A percentile compares a stretch with the other conserved stretches of the same genome.
phyloP scores from a whole-genome alignment of 2,329 filamentous ascomycete species.

The Truncatella angustata region DNA sequence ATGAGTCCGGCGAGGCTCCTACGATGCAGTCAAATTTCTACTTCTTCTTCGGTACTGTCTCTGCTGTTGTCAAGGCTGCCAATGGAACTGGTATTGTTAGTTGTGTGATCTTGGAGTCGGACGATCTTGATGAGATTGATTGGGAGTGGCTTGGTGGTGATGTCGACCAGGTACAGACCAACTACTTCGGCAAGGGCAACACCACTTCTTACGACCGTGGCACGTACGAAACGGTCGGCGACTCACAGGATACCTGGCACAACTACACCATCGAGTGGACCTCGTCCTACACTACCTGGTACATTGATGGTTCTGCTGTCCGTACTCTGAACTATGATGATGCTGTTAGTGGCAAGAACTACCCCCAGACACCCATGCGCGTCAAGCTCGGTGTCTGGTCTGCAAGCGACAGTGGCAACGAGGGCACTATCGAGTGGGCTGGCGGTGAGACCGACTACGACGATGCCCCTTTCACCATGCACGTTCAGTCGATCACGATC shows the following conservation, averaged over 20 bases:
- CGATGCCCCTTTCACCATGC: constrained; percentile 58
- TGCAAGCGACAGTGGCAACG: constrained; percentile 35
- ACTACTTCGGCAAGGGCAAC: constrained; percentile 64
- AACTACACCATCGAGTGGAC: constrained; percentile 60
- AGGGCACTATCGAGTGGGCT: constrained; percentile 50
- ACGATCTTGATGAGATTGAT: constrained; percentile 72
- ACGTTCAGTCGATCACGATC: constrained; percentile 63
- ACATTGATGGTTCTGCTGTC: constrained; percentile 54
- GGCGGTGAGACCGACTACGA: constrained; percentile 51
- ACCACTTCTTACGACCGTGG: constrained; percentile 55
- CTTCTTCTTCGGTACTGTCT: constrained; percentile 74
- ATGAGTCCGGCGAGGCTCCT: constrained; percentile 47
- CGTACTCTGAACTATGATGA: constrained; percentile 48
- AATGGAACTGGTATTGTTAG: constrained; percentile 70
- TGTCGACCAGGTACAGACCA: constrained; percentile 62
- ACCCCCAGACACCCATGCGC: constrained; percentile 57
- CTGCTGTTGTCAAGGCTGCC: constrained; percentile 63
- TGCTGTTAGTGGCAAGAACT: constrained; percentile 47
- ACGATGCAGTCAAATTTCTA: constrained; percentile 68
- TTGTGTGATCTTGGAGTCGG: constrained; percentile 68
- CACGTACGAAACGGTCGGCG: constrained; percentile 43
- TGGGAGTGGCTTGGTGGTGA: constrained; percentile 73
- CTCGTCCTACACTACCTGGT: constrained; percentile 47
- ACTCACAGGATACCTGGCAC: constrained; percentile 45
- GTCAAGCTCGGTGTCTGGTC: constrained; percentile 46